A percentile compares a stretch with the other conserved stretches of the same genome.
Evolutionary conservation across 768 basidiomycete genomes (phyloP).

Genomic region (Auricularia cornea): DNA sequence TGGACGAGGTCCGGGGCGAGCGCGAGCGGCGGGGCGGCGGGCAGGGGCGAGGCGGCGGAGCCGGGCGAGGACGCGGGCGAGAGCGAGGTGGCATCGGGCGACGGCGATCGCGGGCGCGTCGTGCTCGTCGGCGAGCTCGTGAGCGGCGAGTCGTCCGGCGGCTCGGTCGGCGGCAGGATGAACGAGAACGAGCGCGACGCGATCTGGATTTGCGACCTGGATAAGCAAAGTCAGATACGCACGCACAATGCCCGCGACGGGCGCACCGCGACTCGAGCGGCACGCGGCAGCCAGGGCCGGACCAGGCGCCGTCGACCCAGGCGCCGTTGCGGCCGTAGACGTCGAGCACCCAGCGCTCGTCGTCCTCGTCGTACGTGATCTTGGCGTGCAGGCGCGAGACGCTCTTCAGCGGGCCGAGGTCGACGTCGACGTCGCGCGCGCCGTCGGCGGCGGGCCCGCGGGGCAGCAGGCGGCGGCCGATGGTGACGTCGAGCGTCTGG

Average conservation of each 20-base stretch:
- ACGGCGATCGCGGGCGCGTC: slow-evolving; percentile 61
- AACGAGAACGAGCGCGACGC: slow-evolving; percentile 96
- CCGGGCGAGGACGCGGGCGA: slow-evolving; percentile 65
- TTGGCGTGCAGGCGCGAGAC: slow-evolving; percentile 95
- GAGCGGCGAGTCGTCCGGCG: slow-evolving; percentile 63
- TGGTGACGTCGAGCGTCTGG: slow-evolving; percentile 87
- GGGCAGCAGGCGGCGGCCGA: slow-evolving; percentile 81
- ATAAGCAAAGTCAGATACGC: slow-evolving; percentile 7
- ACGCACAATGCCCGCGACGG: neutral
- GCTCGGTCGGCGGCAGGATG: slow-evolving; percentile 81
- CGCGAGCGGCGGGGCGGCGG: neutral
- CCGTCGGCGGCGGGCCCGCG: neutral
- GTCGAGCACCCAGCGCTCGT: slow-evolving; percentile 78
- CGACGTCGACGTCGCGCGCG: slow-evolving; percentile 42
- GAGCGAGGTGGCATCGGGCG: slow-evolving; percentile 72
- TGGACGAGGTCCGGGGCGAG: neutral
- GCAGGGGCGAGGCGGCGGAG: neutral
- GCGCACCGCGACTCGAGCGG: slow-evolving; percentile 74
- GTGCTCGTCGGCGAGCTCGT: slow-evolving; percentile 68
- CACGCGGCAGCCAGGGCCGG: slow-evolving; percentile 79
- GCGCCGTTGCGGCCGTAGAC: slow-evolving; percentile 97
- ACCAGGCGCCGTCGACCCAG: slow-evolving; percentile 98
- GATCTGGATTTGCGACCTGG: slow-evolving; percentile 91
- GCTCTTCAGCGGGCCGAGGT: slow-evolving; percentile 93
- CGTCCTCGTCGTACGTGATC: slow-evolving; percentile 89